These are phyloP conservation scores for Fraxinus excelsior DNA, from an alignment of 257 asterid genomes.

Conservation along the genomic window DNA sequence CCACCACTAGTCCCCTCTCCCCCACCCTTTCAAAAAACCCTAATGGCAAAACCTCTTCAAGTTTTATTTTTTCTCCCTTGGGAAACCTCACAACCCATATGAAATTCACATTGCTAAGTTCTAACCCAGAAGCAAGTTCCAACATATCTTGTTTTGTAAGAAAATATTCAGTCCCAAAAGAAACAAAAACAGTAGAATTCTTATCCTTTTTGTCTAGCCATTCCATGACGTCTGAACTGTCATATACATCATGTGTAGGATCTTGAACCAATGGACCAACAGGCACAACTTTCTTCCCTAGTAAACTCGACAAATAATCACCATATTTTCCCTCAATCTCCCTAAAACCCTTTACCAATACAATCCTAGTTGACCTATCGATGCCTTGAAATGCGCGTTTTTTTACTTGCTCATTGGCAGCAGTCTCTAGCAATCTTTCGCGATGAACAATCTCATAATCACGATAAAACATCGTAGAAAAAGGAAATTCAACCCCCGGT, in stretches of 20 bases:
- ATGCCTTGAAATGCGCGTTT: constrained; percentile 16
- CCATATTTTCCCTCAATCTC: constrained; percentile 42
- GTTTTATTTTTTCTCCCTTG: not conserved
- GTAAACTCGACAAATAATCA: constrained; percentile 19
- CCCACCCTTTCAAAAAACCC: not conserved
- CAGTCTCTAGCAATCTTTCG: not conserved
- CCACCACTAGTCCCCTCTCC: not conserved
- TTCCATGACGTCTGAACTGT: not conserved
- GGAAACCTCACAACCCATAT: not conserved
- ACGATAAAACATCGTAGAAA: constrained; percentile 22
- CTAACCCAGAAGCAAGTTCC: not conserved
- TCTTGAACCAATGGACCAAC: constrained; percentile 50
- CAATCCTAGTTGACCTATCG: constrained; percentile 19
- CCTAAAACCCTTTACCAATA: constrained; percentile 41
- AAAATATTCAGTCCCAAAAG: not conserved
- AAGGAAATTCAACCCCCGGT: constrained; percentile 18
- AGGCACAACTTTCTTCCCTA: constrained; percentile 34
- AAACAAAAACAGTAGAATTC: not conserved
- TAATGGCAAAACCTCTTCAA: not conserved
- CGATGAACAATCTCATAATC: constrained; percentile 27
- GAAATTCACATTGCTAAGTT: not conserved
- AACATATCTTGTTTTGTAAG: not conserved
- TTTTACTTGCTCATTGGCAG: not conserved
- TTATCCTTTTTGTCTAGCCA: not conserved
- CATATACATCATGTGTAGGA: constrained; percentile 17